Evolutionary conservation across 1,284 basidiomycete genomes (phyloP), one percentile per base, ranked within the genome.

Genomic region (Xerocomus amazonicus): DNA sequence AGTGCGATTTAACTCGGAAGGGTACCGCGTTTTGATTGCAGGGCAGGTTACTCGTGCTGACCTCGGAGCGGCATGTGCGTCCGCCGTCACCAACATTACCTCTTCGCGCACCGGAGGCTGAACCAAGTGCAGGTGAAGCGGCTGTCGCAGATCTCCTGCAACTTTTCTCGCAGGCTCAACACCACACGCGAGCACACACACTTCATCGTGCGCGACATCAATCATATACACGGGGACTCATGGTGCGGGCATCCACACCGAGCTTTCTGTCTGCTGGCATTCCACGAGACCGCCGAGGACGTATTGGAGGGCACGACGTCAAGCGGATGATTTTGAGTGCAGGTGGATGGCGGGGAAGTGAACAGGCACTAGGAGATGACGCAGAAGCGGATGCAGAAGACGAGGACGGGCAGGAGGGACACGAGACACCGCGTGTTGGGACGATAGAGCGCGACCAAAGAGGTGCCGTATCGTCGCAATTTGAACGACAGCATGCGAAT

Each of bases 261-360:
- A 83, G 78, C 37, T 90, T 90, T 70, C 70, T 89, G 19, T 82
- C 83, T 3, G 83, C 80, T 3, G 83, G 81, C 6, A 68, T 79
- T 13, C 88, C 88, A 23, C 77, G 88, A 48, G 88, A 91, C 63
- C 73, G 88, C 19, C 73, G 88, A 27, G 88, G 88, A 4, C 77
- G 88, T 17, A 82, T 90, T 49, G 85, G 79, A 17, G 75, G 77
- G 48, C 83, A 83, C 59, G 66, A 60, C 33, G 38, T 68, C 48
- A 61, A 56, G 48, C 56, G 52, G 44, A 60, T 56, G 63, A 61
- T 59, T 19, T 48, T 57, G 40, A 59, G 40, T 23, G 61, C 57
- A 5, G 60, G 59, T 6, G 60, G 63, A 26, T 54, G 47, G 60
- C 51, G 10, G 4, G 55, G 41, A 32, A 36, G 46, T 32, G 52